Conservation (phyloP, 495 filamentous ascomycete genomes). For the Penicillium ochrochloron region DNA sequence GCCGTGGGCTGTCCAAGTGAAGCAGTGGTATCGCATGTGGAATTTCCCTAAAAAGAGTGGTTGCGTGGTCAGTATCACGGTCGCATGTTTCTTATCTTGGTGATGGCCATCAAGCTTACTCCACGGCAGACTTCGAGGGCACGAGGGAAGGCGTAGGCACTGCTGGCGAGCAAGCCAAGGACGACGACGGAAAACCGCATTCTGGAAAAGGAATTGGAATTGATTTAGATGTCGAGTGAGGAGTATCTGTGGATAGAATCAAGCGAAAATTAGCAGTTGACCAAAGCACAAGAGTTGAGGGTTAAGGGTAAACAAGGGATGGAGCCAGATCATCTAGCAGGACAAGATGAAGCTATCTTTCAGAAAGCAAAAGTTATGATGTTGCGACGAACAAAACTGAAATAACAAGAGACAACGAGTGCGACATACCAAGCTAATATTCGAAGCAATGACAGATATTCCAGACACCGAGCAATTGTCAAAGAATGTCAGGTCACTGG, state of each 20-base stretch:
- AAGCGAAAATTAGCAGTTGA: neutral
- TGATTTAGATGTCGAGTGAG: neutral
- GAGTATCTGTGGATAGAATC: neutral
- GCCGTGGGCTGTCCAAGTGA: constrained; percentile 3
- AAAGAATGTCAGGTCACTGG: constrained; percentile 22
- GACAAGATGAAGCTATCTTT: neutral
- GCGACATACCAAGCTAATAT: constrained; percentile 1
- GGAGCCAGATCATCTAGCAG: constrained; percentile 8
- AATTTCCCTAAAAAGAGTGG: constrained; percentile 1
- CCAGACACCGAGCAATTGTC: neutral
- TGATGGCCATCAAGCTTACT: constrained; percentile 10
- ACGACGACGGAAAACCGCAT: constrained; percentile 30
- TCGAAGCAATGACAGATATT: constrained; percentile 1
- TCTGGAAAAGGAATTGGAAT: constrained; percentile 1
- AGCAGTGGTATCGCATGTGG: constrained; percentile 9
- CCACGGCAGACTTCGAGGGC: constrained; percentile 16
- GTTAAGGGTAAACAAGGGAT: constrained; percentile 2
- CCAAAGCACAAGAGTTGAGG: neutral
- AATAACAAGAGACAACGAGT: neutral
- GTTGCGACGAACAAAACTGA: neutral
- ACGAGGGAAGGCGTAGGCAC: constrained; percentile 24
- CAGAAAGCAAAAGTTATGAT: neutral
- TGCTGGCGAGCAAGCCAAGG: constrained; percentile 23
- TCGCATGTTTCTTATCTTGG: neutral
- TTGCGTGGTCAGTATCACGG: neutral